Percentiles rank a stretch among this genome's conserved stretches.
Conservation (phyloP, 345 rosid genomes). For the Salix viminalis region DNA sequence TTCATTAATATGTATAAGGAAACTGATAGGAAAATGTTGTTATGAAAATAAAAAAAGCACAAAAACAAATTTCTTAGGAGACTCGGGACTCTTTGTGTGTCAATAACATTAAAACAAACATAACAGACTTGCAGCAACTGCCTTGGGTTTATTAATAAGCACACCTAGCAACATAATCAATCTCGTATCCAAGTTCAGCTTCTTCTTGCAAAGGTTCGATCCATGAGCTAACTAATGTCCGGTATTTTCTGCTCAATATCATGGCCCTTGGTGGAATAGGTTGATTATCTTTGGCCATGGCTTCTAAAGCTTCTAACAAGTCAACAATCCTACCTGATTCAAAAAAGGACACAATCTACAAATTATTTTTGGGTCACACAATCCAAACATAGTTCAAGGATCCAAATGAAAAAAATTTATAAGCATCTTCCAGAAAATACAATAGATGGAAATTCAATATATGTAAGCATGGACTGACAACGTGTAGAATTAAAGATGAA, state of each 20-base stretch:
- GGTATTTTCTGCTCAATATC: conserved; percentile 90
- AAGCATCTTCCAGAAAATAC: neutral
- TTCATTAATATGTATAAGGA: neutral
- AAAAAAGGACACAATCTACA: conserved; percentile 16
- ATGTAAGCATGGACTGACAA: neutral
- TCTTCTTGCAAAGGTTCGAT: conserved; percentile 95
- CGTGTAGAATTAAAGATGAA: neutral
- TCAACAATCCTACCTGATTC: conserved; percentile 84
- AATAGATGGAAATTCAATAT: conserved; percentile 2
- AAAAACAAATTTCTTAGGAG: neutral
- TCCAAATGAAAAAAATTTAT: neutral
- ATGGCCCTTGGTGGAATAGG: conserved; percentile 85
- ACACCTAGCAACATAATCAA: conserved; percentile 87
- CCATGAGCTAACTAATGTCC: conserved; percentile 95
- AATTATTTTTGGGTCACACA: neutral
- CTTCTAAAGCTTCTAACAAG: conserved; percentile 83
- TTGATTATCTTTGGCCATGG: conserved; percentile 78
- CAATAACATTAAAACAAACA: too few relatives aligned
- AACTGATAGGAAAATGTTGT: neutral
- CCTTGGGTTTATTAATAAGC: conserved; percentile 12
- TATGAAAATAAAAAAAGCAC: neutral
- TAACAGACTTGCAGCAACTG: neutral
- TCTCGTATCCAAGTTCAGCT: conserved; percentile 90
- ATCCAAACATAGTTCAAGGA: conserved; percentile 4
- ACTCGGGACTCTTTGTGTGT: too few relatives aligned